Evolutionary conservation across 164 flowering plant species (phyloP).

Genomic region (Protea cynaroides): DNA sequence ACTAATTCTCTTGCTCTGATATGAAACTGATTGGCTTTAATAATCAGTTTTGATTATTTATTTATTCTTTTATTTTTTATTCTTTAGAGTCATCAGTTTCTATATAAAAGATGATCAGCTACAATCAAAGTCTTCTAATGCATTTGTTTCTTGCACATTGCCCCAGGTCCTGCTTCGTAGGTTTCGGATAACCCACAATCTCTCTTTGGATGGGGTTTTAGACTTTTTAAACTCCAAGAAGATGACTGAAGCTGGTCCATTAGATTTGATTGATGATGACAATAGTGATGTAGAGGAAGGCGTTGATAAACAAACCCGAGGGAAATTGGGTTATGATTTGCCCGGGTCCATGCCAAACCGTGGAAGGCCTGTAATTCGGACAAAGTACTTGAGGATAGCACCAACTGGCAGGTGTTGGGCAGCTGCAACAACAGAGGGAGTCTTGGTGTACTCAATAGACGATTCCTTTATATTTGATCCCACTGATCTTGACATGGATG

Average conservation of each 20-base stretch:
- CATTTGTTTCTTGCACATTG: not conserved
- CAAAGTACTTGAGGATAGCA: conserved; percentile 87
- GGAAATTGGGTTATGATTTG: conserved; percentile 58
- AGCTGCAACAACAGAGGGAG: conserved; percentile 99
- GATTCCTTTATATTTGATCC: conserved; percentile 92
- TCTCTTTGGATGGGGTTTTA: conserved; percentile 87
- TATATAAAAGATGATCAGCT: not conserved
- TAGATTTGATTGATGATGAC: conserved; percentile 86
- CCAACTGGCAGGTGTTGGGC: conserved; percentile 95
- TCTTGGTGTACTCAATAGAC: conserved; percentile 78
- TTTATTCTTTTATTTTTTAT: conserved; percentile 1
- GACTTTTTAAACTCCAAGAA: conserved; percentile 87
- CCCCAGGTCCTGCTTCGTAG: conserved; percentile 78
- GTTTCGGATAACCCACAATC: conserved; percentile 79
- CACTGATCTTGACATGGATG: conserved; percentile 94
- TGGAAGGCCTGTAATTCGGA: conserved; percentile 74
- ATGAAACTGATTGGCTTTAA: no score
- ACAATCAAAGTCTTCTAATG: conserved; percentile 1
- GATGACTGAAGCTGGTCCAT: conserved; percentile 94
- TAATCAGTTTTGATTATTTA: no score
- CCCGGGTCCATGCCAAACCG: conserved; percentile 88
- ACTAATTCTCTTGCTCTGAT: no score
- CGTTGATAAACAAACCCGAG: conserved; percentile 64
- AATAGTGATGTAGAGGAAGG: conserved; percentile 88
- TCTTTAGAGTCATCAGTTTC: not conserved